Base-by-base conservation (phyloP, 768 basidiomycete species). In the Hericium rajendrae region DNA sequence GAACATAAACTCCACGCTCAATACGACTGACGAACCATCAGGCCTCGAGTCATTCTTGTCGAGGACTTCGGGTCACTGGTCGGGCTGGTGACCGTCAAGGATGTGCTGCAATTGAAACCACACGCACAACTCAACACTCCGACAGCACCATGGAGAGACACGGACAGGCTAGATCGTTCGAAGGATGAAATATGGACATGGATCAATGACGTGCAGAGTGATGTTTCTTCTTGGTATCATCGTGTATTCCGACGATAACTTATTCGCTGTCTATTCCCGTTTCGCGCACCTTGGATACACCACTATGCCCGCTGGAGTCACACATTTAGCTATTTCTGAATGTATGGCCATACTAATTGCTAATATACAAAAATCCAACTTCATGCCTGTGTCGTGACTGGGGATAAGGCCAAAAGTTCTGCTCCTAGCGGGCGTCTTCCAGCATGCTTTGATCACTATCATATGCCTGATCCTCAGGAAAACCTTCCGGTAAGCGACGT, bases 41-140 rank as follows among this genome's bases (percentile, higher is more conserved):
- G 95, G 8, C 97, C 97, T 0, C 88, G 94, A 26, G 90, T 95
- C n/a, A 95, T 99, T 56, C 78, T 98, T 13, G 93, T 98, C 3
- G 91, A 93, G 67, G 83, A 91, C 57, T 82, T 87, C 64, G 95
- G 95, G 10, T 71, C 74, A 38, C 76, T 99, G 11, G 81, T 78
- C 9, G 97, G 97, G 1, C 74, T 99, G 28, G 84, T 97, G 38
- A 97, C 94, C 0, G 91, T 98, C 50, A 99, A 99, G 68, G 97
- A 99, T 65, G 92, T 97, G 3, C 73, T 99, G 15, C 86, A 86
- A 54, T 92, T 94, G 66, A 95, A 57, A 32, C 57, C 62, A 28
- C 52, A 54, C 48, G 62, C 52, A 6, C 55, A 57, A 48, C 51
- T 59, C 10, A 55, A 61, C 18, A 61, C 57, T 40, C 60, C 62